Base-by-base conservation (phyloP, 2,329 filamentous ascomycete species). In the Pseudogymnoascus sp. region DNA sequence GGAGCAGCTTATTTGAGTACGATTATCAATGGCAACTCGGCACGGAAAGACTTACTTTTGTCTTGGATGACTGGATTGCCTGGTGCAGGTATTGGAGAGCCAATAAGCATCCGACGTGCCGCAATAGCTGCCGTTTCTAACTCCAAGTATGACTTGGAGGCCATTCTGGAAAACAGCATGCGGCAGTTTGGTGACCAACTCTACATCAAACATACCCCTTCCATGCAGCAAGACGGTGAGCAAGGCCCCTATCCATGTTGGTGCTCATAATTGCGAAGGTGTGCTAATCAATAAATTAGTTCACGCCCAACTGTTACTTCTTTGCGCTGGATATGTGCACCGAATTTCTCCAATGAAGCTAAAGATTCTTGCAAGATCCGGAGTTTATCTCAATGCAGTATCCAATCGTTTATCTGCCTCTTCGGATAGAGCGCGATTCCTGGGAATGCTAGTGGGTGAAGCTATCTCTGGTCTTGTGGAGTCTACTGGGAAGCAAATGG, bases 401-500 rank as follows among this genome's bases (percentile, higher is more conserved):
- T 97, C 95, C 0, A 96, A 96, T 72, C 85, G 93, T 23, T 83
- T 99, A 6, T 85, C 86, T 11, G 84, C 91, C 15, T 88, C 91
- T 3, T 92, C 95, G 42, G 79, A 79, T 6, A 83, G 87, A 67
- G 87, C 90, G 15, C 85, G 92, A 17, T 90, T 96, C 68, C 80
- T 99, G 0, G 95, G 95, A 0, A 96, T 99, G 86, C 80, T 90
- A 1, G 86, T 96, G 33, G 95, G 91, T 4, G 91, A 91, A 68
- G 85, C 88, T 0, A 75, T 88, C 0, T 88, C 86, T 1, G 73
- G 77, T 1, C 74, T 74, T 1, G 77, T 83, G 3, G 83, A 88
- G 63, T 78, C 82, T 63, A 82, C 82, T 26, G 88, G 88, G 7
- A 88, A 88, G 64, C 85, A 81, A 63, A 86, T 99, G 72, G 86